Conservation (phyloP, 1,139 yeast genomes). For the Lodderomyces jiufengensis region DNA sequence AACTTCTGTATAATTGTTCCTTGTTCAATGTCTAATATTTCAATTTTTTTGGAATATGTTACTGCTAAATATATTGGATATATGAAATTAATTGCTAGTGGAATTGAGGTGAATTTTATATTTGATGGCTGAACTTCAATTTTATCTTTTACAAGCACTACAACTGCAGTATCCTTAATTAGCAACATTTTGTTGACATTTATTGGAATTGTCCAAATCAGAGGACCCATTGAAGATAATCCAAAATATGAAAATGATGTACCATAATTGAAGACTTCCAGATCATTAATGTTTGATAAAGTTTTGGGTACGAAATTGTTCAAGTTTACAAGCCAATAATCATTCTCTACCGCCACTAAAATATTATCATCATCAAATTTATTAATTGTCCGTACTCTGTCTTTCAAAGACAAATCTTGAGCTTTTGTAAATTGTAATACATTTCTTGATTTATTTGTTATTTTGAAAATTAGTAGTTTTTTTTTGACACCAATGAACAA, state of each 20-base stretch:
- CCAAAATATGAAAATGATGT: conserved; percentile 30
- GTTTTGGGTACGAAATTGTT: conserved; percentile 17
- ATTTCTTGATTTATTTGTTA: conserved; percentile 31
- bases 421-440: conserved; percentile 25
- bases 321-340: conserved; percentile 27
- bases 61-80: conserved; percentile 47
- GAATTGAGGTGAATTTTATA: conserved; percentile 29
- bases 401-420: conserved; percentile 29
- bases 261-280: conserved; percentile 19
- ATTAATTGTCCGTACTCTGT: conserved; percentile 19
- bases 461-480: conserved; percentile 26
- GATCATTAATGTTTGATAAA: conserved; percentile 16
- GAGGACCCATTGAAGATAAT: conserved; percentile 20
- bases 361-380: conserved; percentile 15
- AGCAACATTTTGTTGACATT: conserved; percentile 18
- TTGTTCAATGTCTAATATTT: conserved; percentile 40
- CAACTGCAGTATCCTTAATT: conserved; percentile 28
- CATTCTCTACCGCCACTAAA: conserved; percentile 26
- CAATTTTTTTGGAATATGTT: conserved; percentile 38
- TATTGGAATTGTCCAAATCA: conserved; percentile 21
- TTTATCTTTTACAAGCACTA: conserved; percentile 15
- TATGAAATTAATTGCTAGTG: conserved; percentile 30
- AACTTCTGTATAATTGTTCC: conserved; percentile 44
- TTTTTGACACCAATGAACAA: conserved; percentile 32
- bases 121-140: conserved; percentile 15